Percentiles rank a stretch among this genome's conserved stretches.
phyloP scores from a whole-genome alignment of 164 flowering plant species.

The Umbilicus rupestris region DNA sequence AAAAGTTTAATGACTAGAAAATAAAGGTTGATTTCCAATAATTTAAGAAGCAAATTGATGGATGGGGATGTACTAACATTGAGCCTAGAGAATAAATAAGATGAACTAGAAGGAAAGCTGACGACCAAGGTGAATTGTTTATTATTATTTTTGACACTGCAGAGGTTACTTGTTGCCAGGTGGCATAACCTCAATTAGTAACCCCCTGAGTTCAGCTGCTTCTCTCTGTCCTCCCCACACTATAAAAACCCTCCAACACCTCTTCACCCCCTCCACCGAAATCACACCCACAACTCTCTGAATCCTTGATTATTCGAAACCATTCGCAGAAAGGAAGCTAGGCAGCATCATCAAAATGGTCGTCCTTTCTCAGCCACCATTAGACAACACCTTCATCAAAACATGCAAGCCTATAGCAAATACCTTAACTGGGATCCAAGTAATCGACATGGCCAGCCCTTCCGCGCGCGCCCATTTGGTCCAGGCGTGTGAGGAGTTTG shows the following conservation, averaged over 20 bases:
- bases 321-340: too few species aligned
- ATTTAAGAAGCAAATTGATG: not conserved
- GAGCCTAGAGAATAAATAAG: not conserved
- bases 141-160: not conserved
- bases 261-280: not conserved
- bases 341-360: not conserved
- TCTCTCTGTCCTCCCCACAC: not conserved
- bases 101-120: too few species aligned
- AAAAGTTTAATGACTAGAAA: not conserved
- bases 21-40: not conserved
- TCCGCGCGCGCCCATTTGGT: constrained; percentile 22
- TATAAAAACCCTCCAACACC: not conserved
- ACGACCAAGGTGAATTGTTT: too few species aligned
- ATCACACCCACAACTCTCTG: not conserved
- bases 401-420: constrained; percentile 8
- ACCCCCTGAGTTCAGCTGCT: not conserved
- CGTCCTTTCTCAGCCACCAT: constrained; percentile 1
- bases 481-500: constrained; percentile 30
- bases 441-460: constrained; percentile 26
- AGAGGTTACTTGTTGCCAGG: not conserved
- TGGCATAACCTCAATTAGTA: not conserved
- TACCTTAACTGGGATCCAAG: not conserved
- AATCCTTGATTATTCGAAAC: too few species aligned
- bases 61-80: too few species aligned
- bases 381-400: constrained; percentile 9